A percentile compares a stretch with the other conserved stretches of the same genome.
Conservation (phyloP, 495 filamentous ascomycete genomes). For the Talaromyces borbonicus region DNA sequence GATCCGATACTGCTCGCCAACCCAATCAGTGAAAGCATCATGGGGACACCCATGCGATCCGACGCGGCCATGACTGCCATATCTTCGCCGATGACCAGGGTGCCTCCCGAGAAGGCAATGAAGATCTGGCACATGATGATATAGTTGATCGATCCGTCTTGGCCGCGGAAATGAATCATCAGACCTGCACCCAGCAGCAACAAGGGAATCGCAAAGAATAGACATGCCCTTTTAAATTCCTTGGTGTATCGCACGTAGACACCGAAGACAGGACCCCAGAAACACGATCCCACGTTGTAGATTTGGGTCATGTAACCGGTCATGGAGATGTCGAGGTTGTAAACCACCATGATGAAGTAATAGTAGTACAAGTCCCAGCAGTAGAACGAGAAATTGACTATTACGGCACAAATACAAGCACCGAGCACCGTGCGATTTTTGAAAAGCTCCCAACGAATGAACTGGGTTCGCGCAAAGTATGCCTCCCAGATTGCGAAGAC, state of each 20-base stretch:
- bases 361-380: slow-evolving; percentile 60
- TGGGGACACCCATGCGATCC: slow-evolving; percentile 53
- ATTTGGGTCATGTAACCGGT: slow-evolving; percentile 57
- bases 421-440: slow-evolving; percentile 55
- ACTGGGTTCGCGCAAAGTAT: slow-evolving; percentile 42
- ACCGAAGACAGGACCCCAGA: slow-evolving; percentile 49
- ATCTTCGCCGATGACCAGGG: slow-evolving; percentile 56
- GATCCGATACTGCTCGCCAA: slow-evolving; percentile 61
- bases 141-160: slow-evolving; percentile 48
- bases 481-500: slow-evolving; percentile 52
- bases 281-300: slow-evolving; percentile 61
- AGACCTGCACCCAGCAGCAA: slow-evolving; percentile 54
- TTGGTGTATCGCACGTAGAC: slow-evolving; percentile 44
- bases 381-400: slow-evolving; percentile 54
- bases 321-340: slow-evolving; percentile 43
- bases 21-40: slow-evolving; percentile 56
- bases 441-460: slow-evolving; percentile 52
- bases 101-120: slow-evolving; percentile 61
- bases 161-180: slow-evolving; percentile 60
- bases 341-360: slow-evolving; percentile 65
- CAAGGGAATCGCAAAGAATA: slow-evolving; percentile 54
- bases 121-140: slow-evolving; percentile 73
- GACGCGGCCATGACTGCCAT: slow-evolving; percentile 67
- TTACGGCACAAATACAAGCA: slow-evolving; percentile 44
- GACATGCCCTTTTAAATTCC: slow-evolving; percentile 45